Conservation (phyloP, 2,329 filamentous ascomycete genomes). For the Cadophora sp. region DNA sequence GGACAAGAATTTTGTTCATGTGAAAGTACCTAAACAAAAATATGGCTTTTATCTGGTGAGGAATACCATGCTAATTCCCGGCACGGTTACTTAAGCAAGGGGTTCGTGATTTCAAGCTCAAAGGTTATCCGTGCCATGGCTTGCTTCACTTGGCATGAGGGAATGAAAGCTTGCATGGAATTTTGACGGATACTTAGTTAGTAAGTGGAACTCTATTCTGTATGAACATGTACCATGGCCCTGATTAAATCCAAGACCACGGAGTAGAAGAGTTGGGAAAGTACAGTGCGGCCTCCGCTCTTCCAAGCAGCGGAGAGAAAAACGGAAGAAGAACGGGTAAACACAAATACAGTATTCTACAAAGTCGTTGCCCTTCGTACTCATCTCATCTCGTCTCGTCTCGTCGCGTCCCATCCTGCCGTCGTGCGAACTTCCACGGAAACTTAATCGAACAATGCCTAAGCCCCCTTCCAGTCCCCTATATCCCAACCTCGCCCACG, state of each 20-base stretch:
- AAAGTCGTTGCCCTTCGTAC: slow-evolving; percentile 25
- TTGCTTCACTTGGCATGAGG: background rate
- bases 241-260: slow-evolving; percentile 24
- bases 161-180: background rate
- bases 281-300: slow-evolving; percentile 12
- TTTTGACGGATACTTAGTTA: background rate
- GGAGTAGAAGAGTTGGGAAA: slow-evolving; percentile 31
- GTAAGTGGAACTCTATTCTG: slow-evolving; percentile 25
- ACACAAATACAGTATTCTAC: slow-evolving; percentile 42
- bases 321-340: slow-evolving; percentile 2
- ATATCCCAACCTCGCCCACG: slow-evolving; percentile 90
- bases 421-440: slow-evolving; percentile 28
- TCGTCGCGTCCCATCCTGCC: slow-evolving; percentile 28
- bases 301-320: slow-evolving; percentile 22
- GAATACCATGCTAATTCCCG: background rate
- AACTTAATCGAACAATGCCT: slow-evolving; percentile 31
- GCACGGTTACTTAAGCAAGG: background rate
- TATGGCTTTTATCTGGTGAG: too few species aligned
- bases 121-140: background rate
- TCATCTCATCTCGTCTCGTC: slow-evolving; percentile 24
- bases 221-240: slow-evolving; percentile 31
- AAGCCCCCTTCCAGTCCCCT: slow-evolving; percentile 19
- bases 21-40: too few species aligned
- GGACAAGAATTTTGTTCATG: background rate
- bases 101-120: background rate